Conservation (phyloP, 2,329 filamentous ascomycete species). For the Pseudocercospora crystallina region DNA sequence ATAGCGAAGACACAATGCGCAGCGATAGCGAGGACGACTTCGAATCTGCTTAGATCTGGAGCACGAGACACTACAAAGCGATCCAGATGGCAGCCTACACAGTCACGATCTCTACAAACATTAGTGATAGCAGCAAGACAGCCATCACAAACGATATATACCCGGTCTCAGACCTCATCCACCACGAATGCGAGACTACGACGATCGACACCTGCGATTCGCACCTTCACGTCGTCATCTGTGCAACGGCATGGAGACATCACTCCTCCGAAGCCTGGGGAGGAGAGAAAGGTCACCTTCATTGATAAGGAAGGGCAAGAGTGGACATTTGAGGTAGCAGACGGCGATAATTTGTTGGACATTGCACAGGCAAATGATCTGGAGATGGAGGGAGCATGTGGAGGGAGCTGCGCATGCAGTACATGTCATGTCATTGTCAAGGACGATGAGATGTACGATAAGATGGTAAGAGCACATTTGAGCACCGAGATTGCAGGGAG, state of each 20-base stretch:
- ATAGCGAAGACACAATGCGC: background rate
- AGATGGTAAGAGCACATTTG: constrained; percentile 28
- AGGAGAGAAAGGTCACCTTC: constrained; percentile 90
- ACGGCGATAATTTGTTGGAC: constrained; percentile 90
- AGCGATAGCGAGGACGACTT: background rate
- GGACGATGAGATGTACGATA: constrained; percentile 59
- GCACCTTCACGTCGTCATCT: constrained; percentile 12
- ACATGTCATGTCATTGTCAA: constrained; percentile 88
- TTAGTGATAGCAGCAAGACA: background rate
- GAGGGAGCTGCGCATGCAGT: constrained; percentile 88
- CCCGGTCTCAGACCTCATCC: no score
- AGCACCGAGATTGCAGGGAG: background rate
- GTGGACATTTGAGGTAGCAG: constrained; percentile 74
- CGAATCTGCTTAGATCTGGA: background rate
- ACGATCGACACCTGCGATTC: background rate
- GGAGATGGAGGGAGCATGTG: constrained; percentile 97
- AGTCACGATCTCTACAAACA: background rate
- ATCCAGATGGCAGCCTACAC: constrained; percentile 3
- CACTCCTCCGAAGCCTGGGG: constrained; percentile 78
- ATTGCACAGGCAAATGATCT: constrained; percentile 93
- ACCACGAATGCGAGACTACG: no score
- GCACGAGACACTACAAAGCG: constrained; percentile 1
- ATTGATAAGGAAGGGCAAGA: constrained; percentile 83
- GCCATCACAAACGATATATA: no score
- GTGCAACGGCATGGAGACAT: constrained; percentile 71